Evolutionary conservation across 2,329 filamentous ascomycete genomes (phyloP).

Genomic region (Tolypocladium nubicola): DNA sequence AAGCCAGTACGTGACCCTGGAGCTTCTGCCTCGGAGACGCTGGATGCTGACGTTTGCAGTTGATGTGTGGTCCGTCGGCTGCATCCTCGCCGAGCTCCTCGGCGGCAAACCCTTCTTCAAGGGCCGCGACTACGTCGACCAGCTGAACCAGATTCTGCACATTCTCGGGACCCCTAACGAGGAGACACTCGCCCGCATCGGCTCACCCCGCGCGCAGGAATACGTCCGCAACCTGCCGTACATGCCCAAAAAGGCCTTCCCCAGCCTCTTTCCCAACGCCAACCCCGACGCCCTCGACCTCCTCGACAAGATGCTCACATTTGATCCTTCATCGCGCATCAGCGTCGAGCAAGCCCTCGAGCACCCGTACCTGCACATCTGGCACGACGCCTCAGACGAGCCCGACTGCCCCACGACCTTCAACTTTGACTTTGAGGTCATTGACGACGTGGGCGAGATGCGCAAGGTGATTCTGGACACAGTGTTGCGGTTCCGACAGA

Average conservation of each 20-base stretch:
- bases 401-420: conserved; percentile 88
- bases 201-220: conserved; percentile 90
- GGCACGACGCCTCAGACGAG: conserved; percentile 96
- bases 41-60: conserved; percentile 41
- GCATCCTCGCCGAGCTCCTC: conserved; percentile 90
- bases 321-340: conserved; percentile 88
- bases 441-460: conserved; percentile 92
- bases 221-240: conserved; percentile 93
- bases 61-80: conserved; percentile 98
- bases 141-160: conserved; percentile 97
- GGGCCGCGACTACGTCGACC: conserved; percentile 96
- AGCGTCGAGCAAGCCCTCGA: conserved; percentile 91
- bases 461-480: conserved; percentile 96
- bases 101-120: conserved; percentile 98
- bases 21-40: background rate
- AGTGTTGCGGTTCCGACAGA: conserved; percentile 71
- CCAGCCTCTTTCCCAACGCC: conserved; percentile 79
- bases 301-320: conserved; percentile 93
- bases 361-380: conserved; percentile 93
- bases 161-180: conserved; percentile 95
- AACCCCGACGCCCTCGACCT: conserved; percentile 94
- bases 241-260: conserved; percentile 91
- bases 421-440: conserved; percentile 97
- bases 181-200: conserved; percentile 86
- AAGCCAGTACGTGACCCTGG: conserved; percentile 72